Base-by-base conservation (phyloP, 1,284 basidiomycete genomes). In the Moniliella sp. region DNA sequence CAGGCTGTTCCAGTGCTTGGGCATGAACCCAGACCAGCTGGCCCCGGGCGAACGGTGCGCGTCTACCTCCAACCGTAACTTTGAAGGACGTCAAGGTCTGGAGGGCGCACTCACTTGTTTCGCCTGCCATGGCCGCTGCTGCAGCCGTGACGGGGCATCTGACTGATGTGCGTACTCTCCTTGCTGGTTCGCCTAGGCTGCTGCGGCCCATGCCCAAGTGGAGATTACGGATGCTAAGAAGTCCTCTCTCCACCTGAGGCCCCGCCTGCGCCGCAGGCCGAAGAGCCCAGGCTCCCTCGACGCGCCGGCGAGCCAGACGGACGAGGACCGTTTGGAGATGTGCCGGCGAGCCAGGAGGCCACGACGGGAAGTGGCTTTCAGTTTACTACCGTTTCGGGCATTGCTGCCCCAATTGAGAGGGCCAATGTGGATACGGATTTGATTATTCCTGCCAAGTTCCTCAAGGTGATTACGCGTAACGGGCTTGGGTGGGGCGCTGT, bases 21-120 rank as follows among this genome's bases (percentile, higher is more conserved):
- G 53, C 17, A 58, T 58, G 55, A 58, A 58, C 38, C 55, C 55
- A 5, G 55, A 58, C 35, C 53, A 56, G 43, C 48, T 58, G 3
- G 35, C 45, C 23, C 55, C 55, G 5, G 53, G 53, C 19, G 53
- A 58, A 37, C 39, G 55, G n/a, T 58, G 55, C 31, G 55, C 55
- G 15, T 58, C 55, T 15, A 58, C 55, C n/a, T 54, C 50, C 32
- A 58, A 58, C 48, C 46, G 55, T 18, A 58, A 58, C 51, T 58
- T 58, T 37, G 55, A 58, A 33, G 55, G 55, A 18, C 35, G 55
- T 10, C 55, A 58, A 35, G 55, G 55, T 17, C 45, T 4, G 53
- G 53, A 33, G 55, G 55, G 17, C 44, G 55, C 16, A 58, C 55
- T 9, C 55, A 58, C 34, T 36, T 58, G 12, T 52, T 58, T 50